These are phyloP conservation scores for Ophiocordyceps camponoti-saundersi DNA, from an alignment of 2,329 filamentous ascomycete species.

Conservation along the genomic window DNA sequence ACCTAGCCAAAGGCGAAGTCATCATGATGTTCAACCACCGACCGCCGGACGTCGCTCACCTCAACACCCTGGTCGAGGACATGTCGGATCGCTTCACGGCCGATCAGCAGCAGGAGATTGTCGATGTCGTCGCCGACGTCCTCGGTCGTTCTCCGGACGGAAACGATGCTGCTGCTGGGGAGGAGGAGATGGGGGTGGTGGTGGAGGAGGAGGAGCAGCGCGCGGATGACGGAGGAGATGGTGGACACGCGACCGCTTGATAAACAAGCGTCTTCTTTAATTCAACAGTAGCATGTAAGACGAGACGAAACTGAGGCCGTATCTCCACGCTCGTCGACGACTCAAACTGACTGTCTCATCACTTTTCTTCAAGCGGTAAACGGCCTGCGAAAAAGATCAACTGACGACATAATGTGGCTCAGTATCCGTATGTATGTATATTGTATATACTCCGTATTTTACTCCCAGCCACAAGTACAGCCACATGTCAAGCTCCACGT, in stretches of 20 bases:
- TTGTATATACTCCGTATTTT: too few species aligned
- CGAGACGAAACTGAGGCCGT: background rate
- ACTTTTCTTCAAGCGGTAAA: too few species aligned
- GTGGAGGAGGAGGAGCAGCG: too few species aligned
- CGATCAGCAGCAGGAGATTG: slow-evolving; percentile 40
- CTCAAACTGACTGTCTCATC: background rate
- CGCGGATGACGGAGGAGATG: too few species aligned
- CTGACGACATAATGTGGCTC: background rate
- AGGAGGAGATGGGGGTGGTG: too few species aligned
- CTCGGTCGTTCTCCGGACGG: slow-evolving; percentile 33
- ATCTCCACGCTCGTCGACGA: background rate
- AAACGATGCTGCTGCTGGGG: background rate
- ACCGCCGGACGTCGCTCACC: slow-evolving; percentile 35
- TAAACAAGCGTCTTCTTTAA: too few species aligned
- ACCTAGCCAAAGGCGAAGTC: slow-evolving; percentile 50
- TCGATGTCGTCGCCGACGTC: slow-evolving; percentile 37
- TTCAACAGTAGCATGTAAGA: background rate
- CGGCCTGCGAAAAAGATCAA: background rate
- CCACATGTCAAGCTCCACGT: background rate
- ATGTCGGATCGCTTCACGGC: slow-evolving; percentile 42
- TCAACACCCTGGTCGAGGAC: slow-evolving; percentile 50
- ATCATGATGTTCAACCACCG: slow-evolving; percentile 53
- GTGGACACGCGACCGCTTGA: too few species aligned
- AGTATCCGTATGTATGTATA: too few species aligned
- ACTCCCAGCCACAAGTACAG: background rate